A percentile compares a stretch with the other conserved stretches of the same genome.
phyloP scores from a whole-genome alignment of 2,329 filamentous ascomycete species.

The Orbilia quercus region DNA sequence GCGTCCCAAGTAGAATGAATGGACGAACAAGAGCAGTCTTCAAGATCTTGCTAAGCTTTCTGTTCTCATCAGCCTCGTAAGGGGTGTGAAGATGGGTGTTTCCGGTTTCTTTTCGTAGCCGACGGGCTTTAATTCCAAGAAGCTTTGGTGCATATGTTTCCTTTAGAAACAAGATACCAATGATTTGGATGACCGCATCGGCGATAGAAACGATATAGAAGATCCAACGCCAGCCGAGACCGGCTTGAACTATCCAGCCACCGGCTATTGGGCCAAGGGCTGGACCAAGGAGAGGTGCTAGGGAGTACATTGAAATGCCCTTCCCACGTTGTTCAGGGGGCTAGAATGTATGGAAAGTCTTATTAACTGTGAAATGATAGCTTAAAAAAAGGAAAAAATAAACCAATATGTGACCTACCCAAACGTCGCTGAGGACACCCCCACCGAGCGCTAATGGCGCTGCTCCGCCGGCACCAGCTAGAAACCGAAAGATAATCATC shows the following conservation, averaged over 20 bases:
- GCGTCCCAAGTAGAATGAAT: conserved; percentile 67
- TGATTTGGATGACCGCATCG: conserved; percentile 71
- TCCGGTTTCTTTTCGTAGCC: conserved; percentile 70
- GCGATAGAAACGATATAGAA: conserved; percentile 75
- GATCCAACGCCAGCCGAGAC: conserved; percentile 76
- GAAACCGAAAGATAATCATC: conserved; percentile 71
- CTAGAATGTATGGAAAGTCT: conserved; percentile 63
- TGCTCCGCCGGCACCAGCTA: conserved; percentile 71
- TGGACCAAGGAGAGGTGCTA: conserved; percentile 74
- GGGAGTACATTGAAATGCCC: conserved; percentile 72
- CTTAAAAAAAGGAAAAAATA: conserved; percentile 39
- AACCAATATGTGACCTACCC: conserved; percentile 55
- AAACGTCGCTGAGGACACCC: conserved; percentile 59
- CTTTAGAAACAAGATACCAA: conserved; percentile 71
- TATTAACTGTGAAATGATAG: conserved; percentile 3
- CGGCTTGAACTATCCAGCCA: conserved; percentile 72
- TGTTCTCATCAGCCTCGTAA: conserved; percentile 57
- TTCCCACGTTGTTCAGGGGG: conserved; percentile 74
- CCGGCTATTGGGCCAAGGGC: conserved; percentile 74
- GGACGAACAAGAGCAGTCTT: conserved; percentile 66
- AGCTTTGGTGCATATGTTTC: conserved; percentile 76
- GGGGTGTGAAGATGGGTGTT: conserved; percentile 71
- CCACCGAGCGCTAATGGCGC: conserved; percentile 67
- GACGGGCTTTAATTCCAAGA: conserved; percentile 69
- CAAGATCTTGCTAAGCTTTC: conserved; percentile 61